These are phyloP conservation scores for Decorospora gaudefroyi DNA, from an alignment of 2,329 filamentous ascomycete genomes.

Conservation along the genomic window DNA sequence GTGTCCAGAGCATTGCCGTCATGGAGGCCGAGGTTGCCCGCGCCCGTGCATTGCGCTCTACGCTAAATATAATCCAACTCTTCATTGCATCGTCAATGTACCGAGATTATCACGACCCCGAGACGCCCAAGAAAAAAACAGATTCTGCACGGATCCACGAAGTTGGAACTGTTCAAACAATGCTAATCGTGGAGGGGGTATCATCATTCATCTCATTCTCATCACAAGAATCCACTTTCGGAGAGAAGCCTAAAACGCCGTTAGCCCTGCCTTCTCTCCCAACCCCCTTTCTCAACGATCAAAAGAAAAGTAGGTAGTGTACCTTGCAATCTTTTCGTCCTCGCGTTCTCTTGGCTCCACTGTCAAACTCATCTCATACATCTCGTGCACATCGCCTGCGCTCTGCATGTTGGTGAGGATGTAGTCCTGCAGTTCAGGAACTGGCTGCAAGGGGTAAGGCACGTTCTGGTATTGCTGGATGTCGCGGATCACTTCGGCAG, in stretches of 20 bases:
- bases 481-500: constrained; percentile 95
- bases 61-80: too few species aligned
- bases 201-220: constrained; percentile 25
- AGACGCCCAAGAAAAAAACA: constrained; percentile 18
- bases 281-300: constrained; percentile 6
- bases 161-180: constrained; percentile 26
- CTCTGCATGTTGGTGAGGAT: constrained; percentile 95
- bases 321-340: constrained; percentile 99
- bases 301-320: constrained; percentile 39
- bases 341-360: constrained; percentile 95
- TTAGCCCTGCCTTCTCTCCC: constrained; percentile 17
- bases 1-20: too few species aligned
- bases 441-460: constrained; percentile 87
- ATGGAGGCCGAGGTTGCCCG: too few species aligned
- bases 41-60: too few species aligned
- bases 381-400: constrained; percentile 95
- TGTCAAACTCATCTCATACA: constrained; percentile 96
- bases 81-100: too few species aligned
- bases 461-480: constrained; percentile 99
- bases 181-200: constrained; percentile 38
- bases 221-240: constrained; percentile 61
- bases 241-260: constrained; percentile 54
- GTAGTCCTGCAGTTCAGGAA: constrained; percentile 93
- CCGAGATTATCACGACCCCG: too few species aligned
- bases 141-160: constrained; percentile 3